Base-by-base conservation (phyloP, 1,284 basidiomycete genomes). In the Amylostereum areolatum region DNA sequence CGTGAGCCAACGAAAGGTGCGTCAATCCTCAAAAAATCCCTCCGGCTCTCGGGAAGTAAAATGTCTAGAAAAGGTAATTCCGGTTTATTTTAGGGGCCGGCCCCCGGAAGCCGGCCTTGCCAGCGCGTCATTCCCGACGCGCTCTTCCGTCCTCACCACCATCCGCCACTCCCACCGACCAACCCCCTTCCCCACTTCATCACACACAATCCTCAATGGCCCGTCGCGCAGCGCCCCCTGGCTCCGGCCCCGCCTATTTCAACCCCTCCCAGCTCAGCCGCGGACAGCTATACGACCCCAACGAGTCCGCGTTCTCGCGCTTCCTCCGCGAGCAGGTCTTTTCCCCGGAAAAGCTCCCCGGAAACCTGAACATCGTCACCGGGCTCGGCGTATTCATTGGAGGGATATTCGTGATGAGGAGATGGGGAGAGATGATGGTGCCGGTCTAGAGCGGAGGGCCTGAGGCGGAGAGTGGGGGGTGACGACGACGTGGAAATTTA, bases 391-490 rank as follows among this genome's bases (percentile, higher is more conserved):
- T 88, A 52, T 89, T 89, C 59, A 66, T 79, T 25, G 83, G 76
- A 25, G 84, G 85, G 4, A 80, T 89, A 51, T 63, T 80, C 45
- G 75, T 70, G 9, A 75, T 81, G 31, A 75, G 87, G 64, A 75
- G 75, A 28, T 89, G 81, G 79, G 87, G 86, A n/a, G 84, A 85
- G 43, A 62, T 87, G 48, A 75, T 88, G 68, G 75, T 88, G 25
- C 84, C 83, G 42, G 77, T 77, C 36, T 85, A 63, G 69, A 37
- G 44, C 33, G 33, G 8, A 35, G 33, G n/a, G n/a, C n/a, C n/a
- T n/a, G n/a, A n/a, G n/a, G n/a, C n/a, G n/a, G n/a, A n/a, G n/a
- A n/a, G n/a, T n/a, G n/a, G n/a, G n/a, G n/a, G n/a, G n/a, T n/a
- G n/a, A n/a, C n/a, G n/a, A n/a, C n/a, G n/a, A n/a, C n/a, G n/a